These are phyloP conservation scores for Metschnikowia gruessii DNA, from an alignment of 805 yeast species.

Conservation along the genomic window DNA sequence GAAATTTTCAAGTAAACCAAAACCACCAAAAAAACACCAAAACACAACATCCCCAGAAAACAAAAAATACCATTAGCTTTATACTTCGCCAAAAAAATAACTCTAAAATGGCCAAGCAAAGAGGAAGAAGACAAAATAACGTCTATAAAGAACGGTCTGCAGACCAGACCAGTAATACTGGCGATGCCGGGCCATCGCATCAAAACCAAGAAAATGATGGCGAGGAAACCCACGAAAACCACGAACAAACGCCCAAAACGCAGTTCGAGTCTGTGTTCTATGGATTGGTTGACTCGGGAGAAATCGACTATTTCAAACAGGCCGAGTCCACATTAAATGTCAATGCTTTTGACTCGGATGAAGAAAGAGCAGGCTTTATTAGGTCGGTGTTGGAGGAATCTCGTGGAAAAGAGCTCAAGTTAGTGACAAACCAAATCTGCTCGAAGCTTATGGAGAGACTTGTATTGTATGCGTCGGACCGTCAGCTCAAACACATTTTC, in stretches of 20 bases:
- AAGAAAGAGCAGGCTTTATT: conserved; percentile 72
- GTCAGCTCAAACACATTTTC: conserved; percentile 64
- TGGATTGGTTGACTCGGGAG: conserved; percentile 82
- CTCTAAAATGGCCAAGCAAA: conserved; percentile 25
- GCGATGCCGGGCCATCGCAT: conserved; percentile 6
- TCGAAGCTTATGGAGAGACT: conserved; percentile 89
- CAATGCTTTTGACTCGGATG: conserved; percentile 70
- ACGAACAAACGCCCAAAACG: conserved; percentile 9
- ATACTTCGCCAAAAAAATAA: background rate
- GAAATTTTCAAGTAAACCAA: background rate
- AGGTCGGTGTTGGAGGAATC: conserved; percentile 80
- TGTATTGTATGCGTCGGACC: conserved; percentile 60
- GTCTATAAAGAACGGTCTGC: conserved; percentile 23
- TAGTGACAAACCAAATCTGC: conserved; percentile 92
- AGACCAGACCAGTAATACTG: background rate
- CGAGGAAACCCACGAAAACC: background rate
- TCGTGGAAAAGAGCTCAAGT: conserved; percentile 82
- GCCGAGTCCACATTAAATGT: conserved; percentile 85
- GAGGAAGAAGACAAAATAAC: conserved; percentile 45
- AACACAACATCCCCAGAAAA: background rate
- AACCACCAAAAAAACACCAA: background rate
- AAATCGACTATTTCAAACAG: conserved; percentile 86
- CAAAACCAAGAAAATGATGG: conserved; percentile 9
- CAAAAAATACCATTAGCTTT: background rate
- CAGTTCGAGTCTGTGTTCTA: conserved; percentile 52